phyloP scores from a whole-genome alignment of 108 stramenopile genomes.

The Cyclotella kingstonii region DNA sequence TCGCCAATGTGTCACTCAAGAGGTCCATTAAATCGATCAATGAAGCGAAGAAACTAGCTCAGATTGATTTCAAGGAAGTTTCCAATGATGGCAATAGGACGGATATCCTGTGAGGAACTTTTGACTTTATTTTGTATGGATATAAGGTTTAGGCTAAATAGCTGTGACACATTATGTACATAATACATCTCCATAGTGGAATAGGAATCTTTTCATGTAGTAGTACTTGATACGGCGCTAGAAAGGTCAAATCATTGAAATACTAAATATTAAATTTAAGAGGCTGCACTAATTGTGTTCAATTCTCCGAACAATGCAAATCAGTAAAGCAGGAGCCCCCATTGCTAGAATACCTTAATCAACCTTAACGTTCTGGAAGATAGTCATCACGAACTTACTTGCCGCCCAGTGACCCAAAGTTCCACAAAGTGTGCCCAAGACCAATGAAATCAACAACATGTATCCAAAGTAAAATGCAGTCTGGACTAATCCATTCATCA shows the following conservation, averaged over 20 bases:
- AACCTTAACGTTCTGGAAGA: constrained; percentile 90
- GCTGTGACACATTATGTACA: no score
- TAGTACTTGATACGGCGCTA: no score
- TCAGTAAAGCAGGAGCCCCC: background rate
- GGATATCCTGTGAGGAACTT: no score
- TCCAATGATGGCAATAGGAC: no score
- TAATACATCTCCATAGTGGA: no score
- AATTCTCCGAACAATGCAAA: background rate
- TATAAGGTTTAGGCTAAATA: no score
- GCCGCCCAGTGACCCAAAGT: constrained; percentile 88
- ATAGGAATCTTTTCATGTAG: no score
- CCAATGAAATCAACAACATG: constrained; percentile 81
- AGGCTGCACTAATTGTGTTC: no score
- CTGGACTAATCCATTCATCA: constrained; percentile 96
- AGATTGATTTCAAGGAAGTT: constrained; percentile 20
- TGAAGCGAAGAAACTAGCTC: constrained; percentile 15
- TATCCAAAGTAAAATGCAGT: constrained; percentile 94
- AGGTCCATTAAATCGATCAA: constrained; percentile 1
- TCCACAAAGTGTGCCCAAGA: constrained; percentile 81
- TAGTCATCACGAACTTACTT: constrained; percentile 78
- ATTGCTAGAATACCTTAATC: constrained; percentile 63
- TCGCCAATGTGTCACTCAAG: constrained; percentile 26
- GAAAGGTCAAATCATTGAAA: no score
- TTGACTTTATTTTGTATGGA: no score
- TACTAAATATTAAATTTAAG: no score